These are phyloP conservation scores for Hippophae rhamnoides DNA, from an alignment of 306 rosid species.

Conservation along the genomic window DNA sequence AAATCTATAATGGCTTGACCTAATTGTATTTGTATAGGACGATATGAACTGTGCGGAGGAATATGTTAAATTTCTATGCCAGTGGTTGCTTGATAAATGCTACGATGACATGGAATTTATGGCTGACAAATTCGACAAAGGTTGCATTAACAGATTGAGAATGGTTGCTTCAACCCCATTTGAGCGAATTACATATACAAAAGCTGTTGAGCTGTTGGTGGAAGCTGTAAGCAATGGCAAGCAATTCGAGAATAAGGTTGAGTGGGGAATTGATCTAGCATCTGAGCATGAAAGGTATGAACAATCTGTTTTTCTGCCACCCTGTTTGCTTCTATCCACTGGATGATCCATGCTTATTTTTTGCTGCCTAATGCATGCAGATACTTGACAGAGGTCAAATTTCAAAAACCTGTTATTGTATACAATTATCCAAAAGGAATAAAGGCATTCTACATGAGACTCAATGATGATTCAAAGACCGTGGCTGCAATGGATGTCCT, in stretches of 20 bases:
- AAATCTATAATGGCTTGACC: neutral
- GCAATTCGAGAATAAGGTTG: constrained; percentile 82
- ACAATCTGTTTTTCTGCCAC: neutral
- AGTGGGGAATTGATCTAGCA: constrained; percentile 93
- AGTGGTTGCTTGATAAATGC: constrained; percentile 87
- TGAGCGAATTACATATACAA: constrained; percentile 59
- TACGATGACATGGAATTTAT: constrained; percentile 83
- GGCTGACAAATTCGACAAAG: constrained; percentile 71
- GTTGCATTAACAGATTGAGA: constrained; percentile 68
- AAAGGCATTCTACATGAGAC: constrained; percentile 96
- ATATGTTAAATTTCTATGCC: constrained; percentile 70
- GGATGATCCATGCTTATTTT: constrained; percentile 13
- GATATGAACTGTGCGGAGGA: constrained; percentile 98
- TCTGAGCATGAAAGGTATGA: constrained; percentile 89
- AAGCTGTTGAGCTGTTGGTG: constrained; percentile 70
- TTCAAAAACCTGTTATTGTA: constrained; percentile 86
- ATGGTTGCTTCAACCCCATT: constrained; percentile 84
- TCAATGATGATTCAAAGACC: constrained; percentile 77
- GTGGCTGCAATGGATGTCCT: constrained; percentile 99
- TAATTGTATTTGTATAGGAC: constrained; percentile 41
- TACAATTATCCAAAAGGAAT: constrained; percentile 87
- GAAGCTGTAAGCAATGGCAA: constrained; percentile 75
- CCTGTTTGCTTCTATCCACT: constrained; percentile 7
- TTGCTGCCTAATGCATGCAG: constrained; percentile 32
- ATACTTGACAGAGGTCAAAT: constrained; percentile 75